Percentiles rank a stretch among this genome's conserved stretches.
phyloP scores from a whole-genome alignment of 345 rosid genomes.

The Camelina neglecta region DNA sequence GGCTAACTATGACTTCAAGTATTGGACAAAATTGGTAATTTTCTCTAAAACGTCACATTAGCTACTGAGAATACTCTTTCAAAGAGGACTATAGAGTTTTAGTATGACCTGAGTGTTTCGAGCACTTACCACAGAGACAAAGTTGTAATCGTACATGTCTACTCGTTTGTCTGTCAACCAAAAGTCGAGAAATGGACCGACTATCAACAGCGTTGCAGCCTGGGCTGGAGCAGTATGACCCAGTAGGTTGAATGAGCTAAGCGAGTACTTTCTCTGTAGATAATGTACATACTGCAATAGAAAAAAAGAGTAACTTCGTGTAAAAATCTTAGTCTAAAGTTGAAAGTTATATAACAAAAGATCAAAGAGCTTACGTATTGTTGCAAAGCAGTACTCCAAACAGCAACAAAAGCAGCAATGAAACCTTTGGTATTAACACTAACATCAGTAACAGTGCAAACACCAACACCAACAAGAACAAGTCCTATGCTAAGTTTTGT shows the following conservation, averaged over 20 bases:
- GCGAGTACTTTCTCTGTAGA: slow-evolving; percentile 74
- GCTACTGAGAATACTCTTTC: neutral
- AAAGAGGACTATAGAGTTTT: neutral
- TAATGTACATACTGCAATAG: slow-evolving; percentile 82
- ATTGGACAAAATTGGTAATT: neutral
- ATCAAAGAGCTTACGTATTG: slow-evolving; percentile 74
- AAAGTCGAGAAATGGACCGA: slow-evolving; percentile 83
- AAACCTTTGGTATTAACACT: slow-evolving; percentile 83
- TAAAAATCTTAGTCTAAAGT: neutral
- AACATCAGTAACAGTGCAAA: slow-evolving; percentile 91
- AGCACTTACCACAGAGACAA: slow-evolving; percentile 61
- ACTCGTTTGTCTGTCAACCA: slow-evolving; percentile 79
- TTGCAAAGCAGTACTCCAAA: slow-evolving; percentile 92
- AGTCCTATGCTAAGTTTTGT: slow-evolving; percentile 79
- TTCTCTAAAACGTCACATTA: neutral
- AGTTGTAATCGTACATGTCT: slow-evolving; percentile 58
- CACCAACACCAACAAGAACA: slow-evolving; percentile 89
- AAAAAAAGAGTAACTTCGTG: neutral
- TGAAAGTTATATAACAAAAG: neutral
- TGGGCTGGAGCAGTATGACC: slow-evolving; percentile 97
- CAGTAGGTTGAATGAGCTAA: slow-evolving; percentile 82
- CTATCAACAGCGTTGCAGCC: slow-evolving; percentile 72
- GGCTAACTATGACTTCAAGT: neutral
- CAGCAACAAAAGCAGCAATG: slow-evolving; percentile 77
- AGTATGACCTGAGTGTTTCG: neutral